Evolutionary conservation across 345 rosid genomes (phyloP).

Genomic region (Hibiscus syriacus): DNA sequence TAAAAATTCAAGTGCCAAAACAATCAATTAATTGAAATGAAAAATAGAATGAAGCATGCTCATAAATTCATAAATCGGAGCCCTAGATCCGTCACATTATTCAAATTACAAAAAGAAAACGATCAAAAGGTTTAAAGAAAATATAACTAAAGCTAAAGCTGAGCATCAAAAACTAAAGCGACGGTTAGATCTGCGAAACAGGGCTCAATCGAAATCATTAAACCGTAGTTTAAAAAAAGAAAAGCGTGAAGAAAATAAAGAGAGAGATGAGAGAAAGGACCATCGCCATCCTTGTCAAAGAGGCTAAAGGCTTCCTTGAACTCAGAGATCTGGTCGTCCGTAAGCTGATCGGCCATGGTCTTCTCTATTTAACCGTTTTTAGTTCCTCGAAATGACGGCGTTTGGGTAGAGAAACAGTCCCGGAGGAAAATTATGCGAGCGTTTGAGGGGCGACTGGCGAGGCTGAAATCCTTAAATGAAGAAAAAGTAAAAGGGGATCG

Average conservation of each 20-base stretch:
- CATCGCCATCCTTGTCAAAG: constrained; percentile 17
- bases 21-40: neutral
- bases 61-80: neutral
- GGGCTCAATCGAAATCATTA: neutral
- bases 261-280: constrained; percentile 1
- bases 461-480: neutral
- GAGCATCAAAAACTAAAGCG: neutral
- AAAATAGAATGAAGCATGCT: neutral
- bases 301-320: constrained; percentile 18
- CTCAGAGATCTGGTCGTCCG: constrained; percentile 19
- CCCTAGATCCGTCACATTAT: constrained; percentile 7
- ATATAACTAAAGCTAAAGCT: neutral
- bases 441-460: neutral
- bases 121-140: neutral
- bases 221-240: neutral
- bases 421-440: neutral
- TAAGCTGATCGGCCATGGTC: constrained; percentile 16
- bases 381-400: neutral
- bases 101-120: neutral
- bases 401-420: neutral
- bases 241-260: neutral
- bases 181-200: constrained; percentile 1
- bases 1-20: neutral
- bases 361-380: neutral
- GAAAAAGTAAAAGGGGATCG: neutral